Conservation (phyloP, 805 yeast species). For the Barnettozyma sp. region DNA sequence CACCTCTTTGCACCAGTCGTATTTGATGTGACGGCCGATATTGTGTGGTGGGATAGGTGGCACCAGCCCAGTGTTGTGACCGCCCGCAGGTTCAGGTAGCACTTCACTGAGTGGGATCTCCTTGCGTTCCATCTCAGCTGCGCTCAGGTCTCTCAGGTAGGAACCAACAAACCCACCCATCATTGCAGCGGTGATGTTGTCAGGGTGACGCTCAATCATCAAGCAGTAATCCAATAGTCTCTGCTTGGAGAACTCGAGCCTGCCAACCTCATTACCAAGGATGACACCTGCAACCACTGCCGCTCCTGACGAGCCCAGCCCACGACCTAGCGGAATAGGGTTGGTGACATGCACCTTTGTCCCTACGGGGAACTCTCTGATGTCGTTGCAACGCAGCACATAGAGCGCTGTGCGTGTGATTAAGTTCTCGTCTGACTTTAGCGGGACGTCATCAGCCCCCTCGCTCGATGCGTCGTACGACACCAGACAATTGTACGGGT, state of each 20-base stretch:
- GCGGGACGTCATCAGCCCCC: slow-evolving; percentile 77
- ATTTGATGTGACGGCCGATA: slow-evolving; percentile 85
- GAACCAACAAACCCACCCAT: slow-evolving; percentile 98
- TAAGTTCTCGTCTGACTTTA: slow-evolving; percentile 69
- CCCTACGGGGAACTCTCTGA: slow-evolving; percentile 73
- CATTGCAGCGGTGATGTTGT: slow-evolving; percentile 97
- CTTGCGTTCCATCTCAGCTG: slow-evolving; percentile 63
- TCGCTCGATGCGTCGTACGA: slow-evolving; percentile 64
- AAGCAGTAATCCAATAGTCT: slow-evolving; percentile 90
- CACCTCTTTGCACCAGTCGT: slow-evolving; percentile 73
- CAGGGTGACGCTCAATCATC: slow-evolving; percentile 98
- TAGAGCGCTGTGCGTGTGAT: slow-evolving; percentile 91
- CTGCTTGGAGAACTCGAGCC: slow-evolving; percentile 62
- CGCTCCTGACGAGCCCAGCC: slow-evolving; percentile 95
- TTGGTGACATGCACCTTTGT: slow-evolving; percentile 75
- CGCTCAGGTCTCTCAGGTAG: slow-evolving; percentile 72
- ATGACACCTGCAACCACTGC: slow-evolving; percentile 97
- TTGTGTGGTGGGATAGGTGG: slow-evolving; percentile 80
- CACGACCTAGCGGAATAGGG: slow-evolving; percentile 95
- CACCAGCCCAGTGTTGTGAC: slow-evolving; percentile 55
- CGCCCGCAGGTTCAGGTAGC: slow-evolving; percentile 71
- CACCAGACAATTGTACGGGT: slow-evolving; percentile 63
- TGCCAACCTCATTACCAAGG: slow-evolving; percentile 80
- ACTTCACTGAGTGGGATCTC: slow-evolving; percentile 83
- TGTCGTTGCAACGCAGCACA: slow-evolving; percentile 76